Evolutionary conservation across 495 filamentous ascomycete species (phyloP).

Genomic region (Cercophora samala): DNA sequence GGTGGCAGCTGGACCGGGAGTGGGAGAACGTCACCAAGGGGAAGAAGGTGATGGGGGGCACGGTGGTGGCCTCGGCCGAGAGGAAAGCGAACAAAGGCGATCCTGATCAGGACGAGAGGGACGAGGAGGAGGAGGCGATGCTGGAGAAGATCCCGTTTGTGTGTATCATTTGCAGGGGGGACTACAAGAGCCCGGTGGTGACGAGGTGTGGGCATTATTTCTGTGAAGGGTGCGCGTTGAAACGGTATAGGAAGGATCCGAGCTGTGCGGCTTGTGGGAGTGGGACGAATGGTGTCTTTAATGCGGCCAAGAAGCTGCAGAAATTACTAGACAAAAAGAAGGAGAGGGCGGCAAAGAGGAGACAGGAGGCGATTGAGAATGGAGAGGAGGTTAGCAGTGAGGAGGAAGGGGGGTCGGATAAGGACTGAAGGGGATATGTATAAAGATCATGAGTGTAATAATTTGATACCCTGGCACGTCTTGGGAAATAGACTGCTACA

Average conservation of each 20-base stretch:
- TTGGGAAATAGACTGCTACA: neutral
- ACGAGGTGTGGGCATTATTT: constrained; percentile 97
- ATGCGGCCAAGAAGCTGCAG: constrained; percentile 77
- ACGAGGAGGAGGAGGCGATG: constrained; percentile 70
- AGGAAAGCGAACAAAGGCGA: constrained; percentile 39
- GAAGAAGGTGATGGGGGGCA: constrained; percentile 62
- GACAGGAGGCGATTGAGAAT: constrained; percentile 66
- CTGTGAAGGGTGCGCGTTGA: constrained; percentile 82
- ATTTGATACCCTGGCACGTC: neutral
- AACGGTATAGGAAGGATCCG: constrained; percentile 73
- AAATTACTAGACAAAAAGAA: constrained; percentile 81
- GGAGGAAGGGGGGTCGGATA: constrained; percentile 46
- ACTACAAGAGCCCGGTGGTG: constrained; percentile 77
- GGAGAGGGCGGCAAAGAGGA: constrained; percentile 61
- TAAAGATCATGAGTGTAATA: neutral
- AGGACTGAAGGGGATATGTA: neutral
- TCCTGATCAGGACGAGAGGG: constrained; percentile 40
- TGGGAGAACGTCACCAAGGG: constrained; percentile 85
- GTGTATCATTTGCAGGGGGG: constrained; percentile 84
- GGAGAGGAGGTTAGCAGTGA: constrained; percentile 68
- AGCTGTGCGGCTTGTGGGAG: constrained; percentile 81
- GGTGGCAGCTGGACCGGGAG: constrained; percentile 91
- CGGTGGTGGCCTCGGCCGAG: constrained; percentile 60
- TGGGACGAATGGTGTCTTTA: constrained; percentile 86
- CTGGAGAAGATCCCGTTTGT: constrained; percentile 89